Conservation (phyloP, 108 stramenopile species). For the Cyclotella choctawhatcheeana region DNA sequence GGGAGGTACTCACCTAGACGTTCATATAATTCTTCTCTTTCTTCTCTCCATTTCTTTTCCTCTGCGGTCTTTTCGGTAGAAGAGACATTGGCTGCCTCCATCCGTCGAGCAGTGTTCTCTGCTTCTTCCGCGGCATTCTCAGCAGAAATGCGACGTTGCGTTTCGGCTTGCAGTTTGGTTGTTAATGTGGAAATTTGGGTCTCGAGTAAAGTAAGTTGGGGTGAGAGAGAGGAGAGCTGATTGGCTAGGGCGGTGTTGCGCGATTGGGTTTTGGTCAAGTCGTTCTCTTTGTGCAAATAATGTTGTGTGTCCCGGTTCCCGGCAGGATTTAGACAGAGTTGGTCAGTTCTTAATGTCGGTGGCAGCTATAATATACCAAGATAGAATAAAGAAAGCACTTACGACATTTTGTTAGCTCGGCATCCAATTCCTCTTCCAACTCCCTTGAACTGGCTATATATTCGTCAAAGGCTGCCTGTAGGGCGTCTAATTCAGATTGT, state of each 20-base stretch:
- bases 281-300: constrained; percentile 70
- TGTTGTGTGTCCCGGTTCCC: no score
- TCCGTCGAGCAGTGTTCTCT: constrained; percentile 73
- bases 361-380: no score
- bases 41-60: constrained; percentile 62
- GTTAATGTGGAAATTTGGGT: constrained; percentile 65
- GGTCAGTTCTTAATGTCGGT: no score
- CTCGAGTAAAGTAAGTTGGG: constrained; percentile 83
- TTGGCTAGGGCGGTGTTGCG: constrained; percentile 82
- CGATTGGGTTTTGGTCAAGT: constrained; percentile 79
- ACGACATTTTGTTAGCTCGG: constrained; percentile 90
- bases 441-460: constrained; percentile 86
- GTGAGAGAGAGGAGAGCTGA: constrained; percentile 87
- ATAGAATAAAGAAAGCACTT: constrained; percentile 44
- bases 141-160: constrained; percentile 71
- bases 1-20: no score
- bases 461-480: constrained; percentile 91
- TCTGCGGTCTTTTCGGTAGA: constrained; percentile 19
- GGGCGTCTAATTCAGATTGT: constrained; percentile 84
- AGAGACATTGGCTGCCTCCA: constrained; percentile 58
- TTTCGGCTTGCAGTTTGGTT: constrained; percentile 66
- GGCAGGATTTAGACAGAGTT: no score
- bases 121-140: constrained; percentile 83
- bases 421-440: constrained; percentile 90
- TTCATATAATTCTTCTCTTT: constrained; percentile 81